phyloP scores from a whole-genome alignment of 2,329 filamentous ascomycete species.

The Penicillium sumatraense region DNA sequence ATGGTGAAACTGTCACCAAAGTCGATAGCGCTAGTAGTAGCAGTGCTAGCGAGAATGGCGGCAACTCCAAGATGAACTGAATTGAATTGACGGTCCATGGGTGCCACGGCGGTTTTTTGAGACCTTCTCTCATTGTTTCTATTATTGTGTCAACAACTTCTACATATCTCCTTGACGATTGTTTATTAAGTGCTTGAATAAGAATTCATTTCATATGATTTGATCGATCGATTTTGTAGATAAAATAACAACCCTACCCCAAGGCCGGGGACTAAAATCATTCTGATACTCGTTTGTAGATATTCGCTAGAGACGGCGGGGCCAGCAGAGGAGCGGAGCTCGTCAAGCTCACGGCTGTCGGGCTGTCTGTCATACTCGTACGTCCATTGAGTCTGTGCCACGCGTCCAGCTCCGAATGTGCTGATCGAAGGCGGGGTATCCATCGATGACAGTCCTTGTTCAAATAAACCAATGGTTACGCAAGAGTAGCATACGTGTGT shows the following conservation, averaged over 20 bases:
- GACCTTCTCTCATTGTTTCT: background rate
- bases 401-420: background rate
- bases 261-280: too few relatives aligned
- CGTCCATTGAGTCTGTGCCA: background rate
- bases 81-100: background rate
- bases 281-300: too few relatives aligned
- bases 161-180: background rate
- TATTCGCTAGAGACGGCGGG: too few relatives aligned
- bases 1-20: constrained; percentile 25
- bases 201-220: too few relatives aligned
- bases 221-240: too few relatives aligned
- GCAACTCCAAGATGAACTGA: background rate
- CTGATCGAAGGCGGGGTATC: background rate
- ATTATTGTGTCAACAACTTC: constrained; percentile 3
- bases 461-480: background rate
- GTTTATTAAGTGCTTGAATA: background rate
- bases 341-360: too few relatives aligned
- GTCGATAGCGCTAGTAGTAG: constrained; percentile 55
- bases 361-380: too few relatives aligned
- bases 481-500: background rate
- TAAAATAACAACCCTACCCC: too few relatives aligned
- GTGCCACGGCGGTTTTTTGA: too few relatives aligned
- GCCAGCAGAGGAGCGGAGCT: too few relatives aligned
- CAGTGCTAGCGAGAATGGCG: constrained; percentile 29
- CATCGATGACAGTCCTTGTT: background rate